A percentile compares a stretch with the other conserved stretches of the same genome.
These are phyloP conservation scores for Sporothrix globosa DNA, from an alignment of 2,329 filamentous ascomycete species.

Conservation along the genomic window DNA sequence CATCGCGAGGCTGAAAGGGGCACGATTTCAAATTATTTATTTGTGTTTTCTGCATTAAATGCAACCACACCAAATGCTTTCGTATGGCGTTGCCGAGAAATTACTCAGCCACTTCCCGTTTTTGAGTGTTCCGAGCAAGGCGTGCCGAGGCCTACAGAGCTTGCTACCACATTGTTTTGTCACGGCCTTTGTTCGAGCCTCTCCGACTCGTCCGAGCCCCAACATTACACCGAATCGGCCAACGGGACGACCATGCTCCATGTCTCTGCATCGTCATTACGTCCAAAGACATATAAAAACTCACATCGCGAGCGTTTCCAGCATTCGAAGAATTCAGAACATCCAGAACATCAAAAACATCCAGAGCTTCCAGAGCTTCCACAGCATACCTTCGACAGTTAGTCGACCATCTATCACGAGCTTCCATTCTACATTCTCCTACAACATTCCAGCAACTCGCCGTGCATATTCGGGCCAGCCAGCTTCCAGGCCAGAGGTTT, in stretches of 20 bases:
- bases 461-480: constrained; percentile 4
- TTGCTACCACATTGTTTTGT: constrained; percentile 17
- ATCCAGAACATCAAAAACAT: not conserved
- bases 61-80: not conserved
- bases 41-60: not conserved
- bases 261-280: constrained; percentile 9
- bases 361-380: not conserved
- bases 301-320: not conserved
- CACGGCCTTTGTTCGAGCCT: constrained; percentile 11
- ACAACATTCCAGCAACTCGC: not conserved
- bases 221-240: constrained; percentile 15
- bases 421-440: not conserved
- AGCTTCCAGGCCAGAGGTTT: not conserved
- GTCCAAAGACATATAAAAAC: constrained; percentile 8
- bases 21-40: not conserved
- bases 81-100: constrained; percentile 20
- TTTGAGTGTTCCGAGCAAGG: not conserved
- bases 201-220: not conserved
- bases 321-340: not conserved
- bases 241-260: constrained; percentile 21
- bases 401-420: not conserved
- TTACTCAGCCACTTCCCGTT: constrained; percentile 28
- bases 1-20: not conserved
- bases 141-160: constrained; percentile 24
- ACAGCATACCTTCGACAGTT: not conserved